phyloP scores from a whole-genome alignment of 1,284 basidiomycete genomes.

The Cutaneotrichosporon daszewskae region DNA sequence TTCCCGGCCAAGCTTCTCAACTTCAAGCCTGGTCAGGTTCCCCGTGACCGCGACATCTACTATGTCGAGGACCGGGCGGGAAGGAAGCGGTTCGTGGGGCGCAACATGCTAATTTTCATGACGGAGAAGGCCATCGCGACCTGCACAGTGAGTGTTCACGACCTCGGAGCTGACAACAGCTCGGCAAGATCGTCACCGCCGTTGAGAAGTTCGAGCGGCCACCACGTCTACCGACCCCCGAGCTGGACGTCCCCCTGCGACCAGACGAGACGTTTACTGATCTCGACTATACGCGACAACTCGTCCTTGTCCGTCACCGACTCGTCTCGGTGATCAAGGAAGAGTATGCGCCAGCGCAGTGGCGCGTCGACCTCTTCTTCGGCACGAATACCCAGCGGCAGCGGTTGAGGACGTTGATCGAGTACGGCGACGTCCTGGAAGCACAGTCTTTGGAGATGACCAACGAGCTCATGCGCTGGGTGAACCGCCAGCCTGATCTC shows the following conservation, averaged over 20 bases:
- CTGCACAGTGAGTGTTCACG: slow-evolving; percentile 18
- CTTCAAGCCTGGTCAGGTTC: slow-evolving; percentile 14
- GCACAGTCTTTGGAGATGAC: slow-evolving; percentile 21
- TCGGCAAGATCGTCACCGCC: neutral
- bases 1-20: slow-evolving; percentile 7
- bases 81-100: neutral
- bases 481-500: slow-evolving; percentile 11
- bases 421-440: slow-evolving; percentile 26
- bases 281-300: slow-evolving; percentile 14
- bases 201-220: neutral
- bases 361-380: slow-evolving; percentile 29
- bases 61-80: slow-evolving; percentile 12
- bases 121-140: slow-evolving; percentile 23
- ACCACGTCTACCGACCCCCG: neutral
- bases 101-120: slow-evolving; percentile 17
- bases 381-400: neutral
- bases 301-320: slow-evolving; percentile 21
- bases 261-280: slow-evolving; percentile 8
- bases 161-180: neutral
- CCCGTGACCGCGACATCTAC: slow-evolving; percentile 16
- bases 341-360: slow-evolving; percentile 26
- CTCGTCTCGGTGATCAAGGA: slow-evolving; percentile 24
- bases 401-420: slow-evolving; percentile 3
- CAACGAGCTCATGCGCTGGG: slow-evolving; percentile 28
- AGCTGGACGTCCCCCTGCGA: neutral